Conservation (phyloP, 2,329 filamentous ascomycete genomes). For the Pseudogymnoascus sp. region DNA sequence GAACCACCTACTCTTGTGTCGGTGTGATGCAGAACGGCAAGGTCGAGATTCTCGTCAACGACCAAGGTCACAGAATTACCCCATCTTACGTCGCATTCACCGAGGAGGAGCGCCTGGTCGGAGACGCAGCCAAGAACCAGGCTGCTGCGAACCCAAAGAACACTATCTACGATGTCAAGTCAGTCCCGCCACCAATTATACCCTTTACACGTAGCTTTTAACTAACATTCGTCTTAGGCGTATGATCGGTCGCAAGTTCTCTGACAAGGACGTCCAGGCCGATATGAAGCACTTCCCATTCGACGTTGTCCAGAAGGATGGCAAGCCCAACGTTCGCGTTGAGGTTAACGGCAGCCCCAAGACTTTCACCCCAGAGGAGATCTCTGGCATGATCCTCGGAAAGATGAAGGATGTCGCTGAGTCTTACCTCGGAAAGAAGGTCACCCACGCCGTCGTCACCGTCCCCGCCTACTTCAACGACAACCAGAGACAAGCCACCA, state of each 20-base stretch:
- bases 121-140: slow-evolving; percentile 97
- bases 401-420: slow-evolving; percentile 84
- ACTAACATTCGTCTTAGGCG: slow-evolving; percentile 50
- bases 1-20: slow-evolving; percentile 84
- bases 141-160: slow-evolving; percentile 70
- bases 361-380: slow-evolving; percentile 73
- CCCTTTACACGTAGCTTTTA: slow-evolving; percentile 14
- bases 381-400: slow-evolving; percentile 73
- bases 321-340: slow-evolving; percentile 80
- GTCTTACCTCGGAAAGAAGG: slow-evolving; percentile 72
- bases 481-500: slow-evolving; percentile 93
- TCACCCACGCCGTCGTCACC: slow-evolving; percentile 84
- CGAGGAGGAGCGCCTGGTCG: slow-evolving; percentile 92
- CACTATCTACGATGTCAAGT: slow-evolving; percentile 81
- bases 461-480: slow-evolving; percentile 98
- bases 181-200: slow-evolving; percentile 36
- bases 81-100: slow-evolving; percentile 95
- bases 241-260: slow-evolving; percentile 77
- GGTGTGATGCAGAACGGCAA: slow-evolving; percentile 95
- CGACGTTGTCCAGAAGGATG: slow-evolving; percentile 83
- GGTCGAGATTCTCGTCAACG: slow-evolving; percentile 92
- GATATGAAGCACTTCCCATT: slow-evolving; percentile 99
- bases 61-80: slow-evolving; percentile 94
- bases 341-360: slow-evolving; percentile 59
- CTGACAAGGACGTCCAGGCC: slow-evolving; percentile 78